phyloP scores from a whole-genome alignment of 495 filamentous ascomycete species.

The Penicillium goetzii region DNA sequence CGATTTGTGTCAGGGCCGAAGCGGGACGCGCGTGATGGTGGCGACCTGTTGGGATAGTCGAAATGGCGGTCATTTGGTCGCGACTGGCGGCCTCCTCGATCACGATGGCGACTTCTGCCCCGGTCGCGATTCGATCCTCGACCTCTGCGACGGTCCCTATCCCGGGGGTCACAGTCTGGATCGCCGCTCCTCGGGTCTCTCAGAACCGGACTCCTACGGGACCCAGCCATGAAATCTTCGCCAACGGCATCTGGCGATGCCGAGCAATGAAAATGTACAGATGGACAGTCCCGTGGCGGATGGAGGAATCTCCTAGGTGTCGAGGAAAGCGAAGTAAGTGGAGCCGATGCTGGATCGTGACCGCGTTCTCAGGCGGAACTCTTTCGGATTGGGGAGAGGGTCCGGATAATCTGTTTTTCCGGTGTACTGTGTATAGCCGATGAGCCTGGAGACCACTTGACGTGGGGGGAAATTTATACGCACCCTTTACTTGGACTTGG shows the following conservation, averaged over 20 bases:
- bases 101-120: constrained; percentile 40
- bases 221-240: constrained; percentile 57
- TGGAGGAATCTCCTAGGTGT: constrained; percentile 11
- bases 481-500: constrained; percentile 17
- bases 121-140: constrained; percentile 46
- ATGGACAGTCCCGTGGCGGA: constrained; percentile 8
- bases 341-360: constrained; percentile 28
- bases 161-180: constrained; percentile 46
- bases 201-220: constrained; percentile 60
- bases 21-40: constrained; percentile 41
- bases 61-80: constrained; percentile 39
- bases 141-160: constrained; percentile 44
- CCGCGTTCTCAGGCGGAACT: constrained; percentile 39
- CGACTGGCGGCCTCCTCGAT: constrained; percentile 36
- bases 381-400: constrained; percentile 34
- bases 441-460: constrained; percentile 27
- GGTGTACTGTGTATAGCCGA: constrained; percentile 19
- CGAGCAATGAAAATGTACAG: constrained; percentile 16
- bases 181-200: constrained; percentile 61
- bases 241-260: constrained; percentile 48
- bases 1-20: constrained; percentile 37
- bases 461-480: constrained; percentile 16
- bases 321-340: constrained; percentile 21
- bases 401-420: constrained; percentile 50
- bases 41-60: constrained; percentile 40